These are phyloP conservation scores for Mycena capillaripes DNA, from an alignment of 768 basidiomycete genomes.

Conservation along the genomic window DNA sequence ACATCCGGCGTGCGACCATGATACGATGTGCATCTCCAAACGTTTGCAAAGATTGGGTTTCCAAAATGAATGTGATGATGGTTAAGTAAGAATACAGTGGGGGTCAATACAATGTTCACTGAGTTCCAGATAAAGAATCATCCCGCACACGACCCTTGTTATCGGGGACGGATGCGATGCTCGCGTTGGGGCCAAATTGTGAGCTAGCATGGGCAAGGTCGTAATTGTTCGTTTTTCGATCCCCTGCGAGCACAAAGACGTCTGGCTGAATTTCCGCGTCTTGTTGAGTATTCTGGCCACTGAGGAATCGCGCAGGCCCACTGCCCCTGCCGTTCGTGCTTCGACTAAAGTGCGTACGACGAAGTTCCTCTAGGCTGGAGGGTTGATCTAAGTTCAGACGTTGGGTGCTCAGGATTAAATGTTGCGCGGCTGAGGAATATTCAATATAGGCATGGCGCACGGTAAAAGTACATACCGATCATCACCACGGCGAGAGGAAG, in stretches of 20 bases:
- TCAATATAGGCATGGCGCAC: neutral
- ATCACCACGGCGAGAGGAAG: constrained; percentile 23
- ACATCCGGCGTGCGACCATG: too few relatives aligned
- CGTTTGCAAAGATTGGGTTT: too few relatives aligned
- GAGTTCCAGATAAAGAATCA: neutral
- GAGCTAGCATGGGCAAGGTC: neutral
- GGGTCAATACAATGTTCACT: neutral
- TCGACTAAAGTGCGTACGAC: neutral
- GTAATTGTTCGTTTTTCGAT: neutral
- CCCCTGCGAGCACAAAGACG: constrained; percentile 1
- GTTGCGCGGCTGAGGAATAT: constrained; percentile 18
- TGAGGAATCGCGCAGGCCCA: constrained; percentile 19
- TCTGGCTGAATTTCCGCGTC: constrained; percentile 17
- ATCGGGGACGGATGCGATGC: neutral
- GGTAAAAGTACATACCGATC: constrained; percentile 15
- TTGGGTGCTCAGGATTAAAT: constrained; percentile 35
- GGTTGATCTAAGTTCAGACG: neutral
- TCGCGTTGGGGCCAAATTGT: neutral
- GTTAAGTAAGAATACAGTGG: too few relatives aligned
- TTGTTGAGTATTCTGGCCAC: neutral
- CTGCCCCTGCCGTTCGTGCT: neutral
- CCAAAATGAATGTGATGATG: too few relatives aligned
- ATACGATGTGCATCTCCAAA: too few relatives aligned
- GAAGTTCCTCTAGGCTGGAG: neutral
- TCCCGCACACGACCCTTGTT: neutral